These are phyloP conservation scores for Kuraishia hungarica DNA, from an alignment of 805 yeast species.

Conservation along the genomic window DNA sequence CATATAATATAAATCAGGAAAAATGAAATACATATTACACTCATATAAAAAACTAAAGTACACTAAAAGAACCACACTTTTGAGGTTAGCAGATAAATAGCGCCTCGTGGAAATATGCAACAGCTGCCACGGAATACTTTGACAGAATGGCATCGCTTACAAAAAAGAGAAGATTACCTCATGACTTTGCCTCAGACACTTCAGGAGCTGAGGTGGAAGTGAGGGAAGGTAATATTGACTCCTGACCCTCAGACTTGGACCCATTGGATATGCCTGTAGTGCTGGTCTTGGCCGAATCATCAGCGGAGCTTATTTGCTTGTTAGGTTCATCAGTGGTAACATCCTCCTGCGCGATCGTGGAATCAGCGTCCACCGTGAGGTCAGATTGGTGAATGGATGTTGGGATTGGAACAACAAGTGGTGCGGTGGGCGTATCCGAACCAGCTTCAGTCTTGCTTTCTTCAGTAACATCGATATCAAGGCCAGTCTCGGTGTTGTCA, in stretches of 20 bases:
- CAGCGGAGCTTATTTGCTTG: neutral
- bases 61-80: neutral
- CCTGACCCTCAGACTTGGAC: neutral
- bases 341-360: conserved; percentile 8
- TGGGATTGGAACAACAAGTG: neutral
- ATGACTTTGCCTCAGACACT: neutral
- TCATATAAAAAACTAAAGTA: neutral
- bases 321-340: neutral
- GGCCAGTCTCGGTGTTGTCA: conserved; percentile 3
- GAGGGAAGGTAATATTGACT: neutral
- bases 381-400: conserved; percentile 2
- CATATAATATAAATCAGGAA: neutral
- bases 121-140: neutral
- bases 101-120: neutral
- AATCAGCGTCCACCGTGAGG: conserved; percentile 5
- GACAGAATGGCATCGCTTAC: neutral
- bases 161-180: neutral
- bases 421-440: neutral
- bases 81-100: neutral
- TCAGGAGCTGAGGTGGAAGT: neutral
- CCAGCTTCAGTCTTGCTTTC: neutral
- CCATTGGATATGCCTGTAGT: neutral
- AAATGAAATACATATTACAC: neutral
- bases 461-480: conserved; percentile 1
- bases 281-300: neutral